These are phyloP conservation scores for Dipodascus geniculatus DNA, from an alignment of 805 yeast species.

Conservation along the genomic window DNA sequence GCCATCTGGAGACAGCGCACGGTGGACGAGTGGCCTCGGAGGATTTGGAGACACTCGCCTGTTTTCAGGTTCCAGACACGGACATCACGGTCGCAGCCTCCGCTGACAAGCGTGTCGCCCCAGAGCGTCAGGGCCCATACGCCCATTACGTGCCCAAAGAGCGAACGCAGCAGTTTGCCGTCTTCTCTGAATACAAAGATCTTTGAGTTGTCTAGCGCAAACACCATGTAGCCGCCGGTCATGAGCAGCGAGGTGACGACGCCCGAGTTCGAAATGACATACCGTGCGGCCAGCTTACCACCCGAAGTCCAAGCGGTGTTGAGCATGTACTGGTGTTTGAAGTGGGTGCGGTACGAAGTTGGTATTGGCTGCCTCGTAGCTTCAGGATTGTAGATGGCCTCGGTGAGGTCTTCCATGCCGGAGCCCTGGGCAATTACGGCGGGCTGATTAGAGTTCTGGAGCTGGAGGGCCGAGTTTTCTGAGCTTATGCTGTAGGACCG, in stretches of 20 bases:
- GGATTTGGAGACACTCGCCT: slow-evolving; percentile 75
- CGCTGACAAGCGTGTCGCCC: slow-evolving; percentile 83
- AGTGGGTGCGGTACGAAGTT: slow-evolving; percentile 27
- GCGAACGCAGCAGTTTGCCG: slow-evolving; percentile 55
- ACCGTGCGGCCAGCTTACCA: slow-evolving; percentile 31
- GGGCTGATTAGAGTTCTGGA: slow-evolving; percentile 3
- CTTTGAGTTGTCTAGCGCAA: slow-evolving; percentile 33
- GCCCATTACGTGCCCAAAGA: slow-evolving; percentile 95
- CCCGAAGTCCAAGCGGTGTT: slow-evolving; percentile 30
- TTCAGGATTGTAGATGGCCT: slow-evolving; percentile 25
- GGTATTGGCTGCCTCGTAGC: slow-evolving; percentile 23
- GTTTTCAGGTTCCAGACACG: slow-evolving; percentile 89
- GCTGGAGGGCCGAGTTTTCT: slow-evolving; percentile 7
- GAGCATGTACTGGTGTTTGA: slow-evolving; percentile 29
- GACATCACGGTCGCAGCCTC: slow-evolving; percentile 93
- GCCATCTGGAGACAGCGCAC: slow-evolving; percentile 78
- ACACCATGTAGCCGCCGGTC: slow-evolving; percentile 27
- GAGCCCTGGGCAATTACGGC: slow-evolving; percentile 1
- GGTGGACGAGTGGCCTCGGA: slow-evolving; percentile 89
- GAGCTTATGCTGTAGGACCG: slow-evolving; percentile 4
- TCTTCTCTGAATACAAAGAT: slow-evolving; percentile 31
- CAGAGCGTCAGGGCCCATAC: slow-evolving; percentile 93
- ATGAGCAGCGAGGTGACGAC: slow-evolving; percentile 31
- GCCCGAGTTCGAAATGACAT: slow-evolving; percentile 25
- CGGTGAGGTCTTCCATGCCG: slow-evolving; percentile 13